Percentiles rank a stretch among this genome's conserved stretches.
These are phyloP conservation scores for Hamamelis virginiana DNA, from an alignment of 164 flowering plant species.

Conservation along the genomic window DNA sequence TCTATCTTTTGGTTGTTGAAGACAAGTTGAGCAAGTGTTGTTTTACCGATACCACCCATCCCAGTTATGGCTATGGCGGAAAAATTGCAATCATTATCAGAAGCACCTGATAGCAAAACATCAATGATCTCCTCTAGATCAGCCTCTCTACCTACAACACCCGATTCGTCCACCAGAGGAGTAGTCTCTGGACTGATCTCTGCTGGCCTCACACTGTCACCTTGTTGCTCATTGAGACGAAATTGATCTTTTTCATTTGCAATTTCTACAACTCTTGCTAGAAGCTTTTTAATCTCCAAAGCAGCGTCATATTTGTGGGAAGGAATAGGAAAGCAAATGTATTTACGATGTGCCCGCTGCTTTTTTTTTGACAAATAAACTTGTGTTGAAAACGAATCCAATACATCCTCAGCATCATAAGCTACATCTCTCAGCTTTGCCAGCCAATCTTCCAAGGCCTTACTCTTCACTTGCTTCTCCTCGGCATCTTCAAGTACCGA, in stretches of 20 bases:
- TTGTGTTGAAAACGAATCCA: neutral
- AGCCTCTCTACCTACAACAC: constrained; percentile 16
- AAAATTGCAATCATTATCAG: neutral
- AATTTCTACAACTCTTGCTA: constrained; percentile 6
- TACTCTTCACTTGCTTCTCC: neutral
- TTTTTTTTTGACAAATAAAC: neutral
- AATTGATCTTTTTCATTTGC: constrained; percentile 5
- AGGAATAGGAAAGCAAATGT: too few relatives aligned
- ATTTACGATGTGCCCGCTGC: too few relatives aligned
- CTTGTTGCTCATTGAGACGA: neutral
- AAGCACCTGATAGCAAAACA: neutral
- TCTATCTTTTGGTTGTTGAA: neutral
- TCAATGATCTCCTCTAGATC: constrained; percentile 12
- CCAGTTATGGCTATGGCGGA: constrained; percentile 19
- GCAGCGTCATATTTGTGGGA: constrained; percentile 1
- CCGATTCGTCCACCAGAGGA: constrained; percentile 2
- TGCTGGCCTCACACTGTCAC: neutral
- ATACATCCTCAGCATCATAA: neutral
- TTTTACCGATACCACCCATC: constrained; percentile 28
- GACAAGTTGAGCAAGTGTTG: constrained; percentile 23
- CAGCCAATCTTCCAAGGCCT: neutral
- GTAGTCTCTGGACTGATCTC: neutral
- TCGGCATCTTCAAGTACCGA: neutral
- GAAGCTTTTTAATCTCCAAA: neutral
- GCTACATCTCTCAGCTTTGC: neutral